Evolutionary conservation across 139 green algal species (phyloP), one percentile per base, ranked within the genome.

Genomic region (Mesotaenium endlicherianum): DNA sequence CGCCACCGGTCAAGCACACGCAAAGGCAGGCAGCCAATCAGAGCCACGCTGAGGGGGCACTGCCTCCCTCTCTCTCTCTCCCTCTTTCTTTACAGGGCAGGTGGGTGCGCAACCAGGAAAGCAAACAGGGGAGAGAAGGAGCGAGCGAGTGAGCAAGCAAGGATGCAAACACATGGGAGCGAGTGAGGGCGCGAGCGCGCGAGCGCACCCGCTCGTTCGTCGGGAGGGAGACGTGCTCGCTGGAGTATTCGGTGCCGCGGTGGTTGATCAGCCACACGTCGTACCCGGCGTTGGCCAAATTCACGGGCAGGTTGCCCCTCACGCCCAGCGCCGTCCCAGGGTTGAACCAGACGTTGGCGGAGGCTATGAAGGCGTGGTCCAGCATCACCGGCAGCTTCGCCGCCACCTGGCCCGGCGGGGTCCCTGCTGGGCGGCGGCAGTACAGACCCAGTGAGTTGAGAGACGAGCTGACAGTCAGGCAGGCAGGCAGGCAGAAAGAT

Each of bases 181-280:
- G 67, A 75, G 67, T 38, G 67, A 47, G 67, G n/a, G 67, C 26
- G 67, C 20, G 67, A 75, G 67, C 26, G 67, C 20, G 67, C 26
- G 67, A 75, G 67, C 20, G 67, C 20, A 64, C 60, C 8, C 41
- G 43, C 5, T 72, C 60, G 41, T 72, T 38, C 43, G 60, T 72
- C 11, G 60, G 41, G 60, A 47, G 43, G 6, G 8, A 6, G 11
- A 72, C 60, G 60, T 72, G 60, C 6, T 6, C 36, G 6, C 36
- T 47, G 8, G 60, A 72, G 43, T 72, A 72, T 72, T 72, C 8
- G 11, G 60, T 72, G 8, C 60, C 60, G 11, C 60, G 60, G 60
- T 72, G 60, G 11, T 72, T 72, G 41, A 36, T 38, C 36, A 72
- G 8, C 60, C 60, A 72, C 5, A 72, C 60, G 43, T 72, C 60